Conservation (phyloP, 148 eudicot genomes). For the Vaccinium myrtillus region DNA sequence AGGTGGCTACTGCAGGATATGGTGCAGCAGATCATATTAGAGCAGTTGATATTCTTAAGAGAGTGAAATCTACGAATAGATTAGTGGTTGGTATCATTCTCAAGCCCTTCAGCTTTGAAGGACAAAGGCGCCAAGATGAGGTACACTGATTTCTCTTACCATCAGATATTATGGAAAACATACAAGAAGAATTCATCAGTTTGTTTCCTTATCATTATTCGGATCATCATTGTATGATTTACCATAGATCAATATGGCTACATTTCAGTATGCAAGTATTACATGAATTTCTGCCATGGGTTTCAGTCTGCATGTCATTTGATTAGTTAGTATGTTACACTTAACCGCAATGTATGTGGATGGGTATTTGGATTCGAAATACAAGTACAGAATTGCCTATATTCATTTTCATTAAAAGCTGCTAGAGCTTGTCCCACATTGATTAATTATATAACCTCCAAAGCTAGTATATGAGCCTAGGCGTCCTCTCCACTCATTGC, state of each 20-base stretch:
- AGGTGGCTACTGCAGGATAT: conserved; percentile 96
- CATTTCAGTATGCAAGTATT: background rate
- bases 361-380: background rate
- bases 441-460: too few relatives aligned
- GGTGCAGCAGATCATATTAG: conserved; percentile 55
- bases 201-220: background rate
- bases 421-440: too few relatives aligned
- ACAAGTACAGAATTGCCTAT: background rate
- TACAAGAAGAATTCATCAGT: background rate
- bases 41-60: conserved; percentile 55
- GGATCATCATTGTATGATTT: background rate
- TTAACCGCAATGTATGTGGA: background rate
- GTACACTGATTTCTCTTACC: conserved; percentile 26
- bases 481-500: too few relatives aligned
- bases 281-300: background rate
- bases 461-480: too few relatives aligned
- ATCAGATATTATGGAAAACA: background rate
- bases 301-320: background rate
- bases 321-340: background rate
- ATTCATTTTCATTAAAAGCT: too few relatives aligned
- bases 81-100: conserved; percentile 63
- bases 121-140: conserved; percentile 91
- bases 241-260: background rate
- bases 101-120: conserved; percentile 94
- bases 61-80: conserved; percentile 49